Evolutionary conservation across 2,329 filamentous ascomycete species (phyloP).

Genomic region (Aspergillus chevalieri): DNA sequence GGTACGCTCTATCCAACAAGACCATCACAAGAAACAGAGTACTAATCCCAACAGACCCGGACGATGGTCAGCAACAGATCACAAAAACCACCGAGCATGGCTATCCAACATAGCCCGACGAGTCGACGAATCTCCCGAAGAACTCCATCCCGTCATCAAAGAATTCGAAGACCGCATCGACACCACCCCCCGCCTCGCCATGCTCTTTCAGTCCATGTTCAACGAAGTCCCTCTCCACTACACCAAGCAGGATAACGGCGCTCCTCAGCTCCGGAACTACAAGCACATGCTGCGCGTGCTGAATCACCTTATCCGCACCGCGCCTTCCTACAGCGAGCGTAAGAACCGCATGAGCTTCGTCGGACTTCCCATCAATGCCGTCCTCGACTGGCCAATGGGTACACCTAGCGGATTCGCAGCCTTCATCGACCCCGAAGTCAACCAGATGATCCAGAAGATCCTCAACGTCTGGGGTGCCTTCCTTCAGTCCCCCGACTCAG

Average conservation of each 20-base stretch:
- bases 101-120: slow-evolving; percentile 52
- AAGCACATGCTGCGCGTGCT: slow-evolving; percentile 60
- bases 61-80: slow-evolving; percentile 59
- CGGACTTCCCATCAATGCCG: slow-evolving; percentile 52
- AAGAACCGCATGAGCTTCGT: slow-evolving; percentile 40
- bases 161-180: slow-evolving; percentile 65
- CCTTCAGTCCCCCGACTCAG: slow-evolving; percentile 48
- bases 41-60: slow-evolving; percentile 39
- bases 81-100: slow-evolving; percentile 58
- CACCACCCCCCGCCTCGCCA: slow-evolving; percentile 56
- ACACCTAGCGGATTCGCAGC: slow-evolving; percentile 50
- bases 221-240: slow-evolving; percentile 61
- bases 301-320: slow-evolving; percentile 46
- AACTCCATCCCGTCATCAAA: slow-evolving; percentile 54
- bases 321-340: slow-evolving; percentile 27
- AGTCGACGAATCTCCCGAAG: slow-evolving; percentile 45
- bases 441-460: slow-evolving; percentile 47
- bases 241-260: slow-evolving; percentile 55
- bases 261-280: slow-evolving; percentile 59
- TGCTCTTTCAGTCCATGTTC: slow-evolving; percentile 65
- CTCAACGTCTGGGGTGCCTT: slow-evolving; percentile 52
- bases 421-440: slow-evolving; percentile 50
- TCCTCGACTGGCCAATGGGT: slow-evolving; percentile 56
- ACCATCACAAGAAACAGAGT: background rate
- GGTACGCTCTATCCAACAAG: background rate